A percentile compares a stretch with the other conserved stretches of the same genome.
Evolutionary conservation across 2,329 filamentous ascomycete species (phyloP).

Genomic region (Penicillium sp.): DNA sequence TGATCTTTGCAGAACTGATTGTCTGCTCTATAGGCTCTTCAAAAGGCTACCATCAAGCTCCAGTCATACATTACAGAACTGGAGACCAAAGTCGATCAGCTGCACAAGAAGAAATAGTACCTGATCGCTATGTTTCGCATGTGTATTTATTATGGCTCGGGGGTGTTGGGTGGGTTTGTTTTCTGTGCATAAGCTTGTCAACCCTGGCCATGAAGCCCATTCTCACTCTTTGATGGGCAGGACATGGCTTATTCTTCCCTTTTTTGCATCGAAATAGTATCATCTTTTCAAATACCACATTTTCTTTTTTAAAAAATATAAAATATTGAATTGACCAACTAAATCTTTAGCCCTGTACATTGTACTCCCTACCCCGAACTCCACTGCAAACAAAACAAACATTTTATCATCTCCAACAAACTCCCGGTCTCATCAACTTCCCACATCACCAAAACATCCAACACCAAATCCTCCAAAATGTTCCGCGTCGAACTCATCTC

Average conservation of each 20-base stretch:
- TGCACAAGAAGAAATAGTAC: conserved; percentile 58
- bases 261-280: not conserved
- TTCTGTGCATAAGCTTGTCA: conserved; percentile 4
- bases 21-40: conserved; percentile 56
- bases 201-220: not conserved
- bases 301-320: not conserved
- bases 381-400: conserved; percentile 18
- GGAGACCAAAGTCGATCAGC: conserved; percentile 65
- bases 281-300: not conserved
- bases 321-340: not conserved
- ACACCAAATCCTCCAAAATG: conserved; percentile 33
- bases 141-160: conserved; percentile 9
- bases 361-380: not conserved
- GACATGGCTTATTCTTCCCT: not conserved
- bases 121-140: not conserved
- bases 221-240: not conserved
- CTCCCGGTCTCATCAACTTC: conserved; percentile 2
- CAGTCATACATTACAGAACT: conserved; percentile 73
- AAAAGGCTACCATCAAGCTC: conserved; percentile 76
- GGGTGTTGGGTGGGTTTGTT: conserved; percentile 4
- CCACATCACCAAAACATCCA: conserved; percentile 1
- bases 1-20: not conserved
- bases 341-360: not conserved
- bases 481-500: conserved; percentile 76
- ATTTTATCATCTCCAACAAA: conserved; percentile 7